Evolutionary conservation across 1,284 basidiomycete genomes (phyloP).

Genomic region (Macrocybe sp.): DNA sequence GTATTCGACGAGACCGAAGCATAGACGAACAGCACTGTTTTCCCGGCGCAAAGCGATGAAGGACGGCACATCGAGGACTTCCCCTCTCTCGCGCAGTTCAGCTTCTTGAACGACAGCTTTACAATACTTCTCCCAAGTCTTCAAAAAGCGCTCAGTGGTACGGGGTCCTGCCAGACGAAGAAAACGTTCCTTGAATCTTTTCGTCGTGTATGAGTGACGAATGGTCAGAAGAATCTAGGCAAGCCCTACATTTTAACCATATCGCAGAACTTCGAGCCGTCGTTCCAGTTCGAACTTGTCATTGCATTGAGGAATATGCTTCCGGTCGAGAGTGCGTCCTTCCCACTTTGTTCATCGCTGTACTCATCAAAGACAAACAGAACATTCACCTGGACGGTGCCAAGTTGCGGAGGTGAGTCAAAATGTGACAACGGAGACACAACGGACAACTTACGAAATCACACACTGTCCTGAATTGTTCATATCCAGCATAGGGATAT

Average conservation of each 20-base stretch:
- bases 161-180: conserved; percentile 37
- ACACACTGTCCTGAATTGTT: conserved; percentile 55
- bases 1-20: conserved; percentile 60
- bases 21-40: conserved; percentile 61
- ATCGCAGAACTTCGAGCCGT: conserved; percentile 47
- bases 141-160: conserved; percentile 44
- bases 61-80: conserved; percentile 46
- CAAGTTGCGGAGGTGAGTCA: not conserved
- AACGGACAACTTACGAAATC: conserved; percentile 41
- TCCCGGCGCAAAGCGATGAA: conserved; percentile 57
- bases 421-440: conserved; percentile 3
- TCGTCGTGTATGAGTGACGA: conserved; percentile 5
- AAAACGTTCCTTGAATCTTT: conserved; percentile 50
- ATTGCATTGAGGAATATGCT: conserved; percentile 49
- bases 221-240: not conserved
- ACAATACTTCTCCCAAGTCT: conserved; percentile 53
- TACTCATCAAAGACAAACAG: conserved; percentile 69
- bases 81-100: conserved; percentile 49
- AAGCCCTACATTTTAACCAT: conserved; percentile 57
- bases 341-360: conserved; percentile 59
- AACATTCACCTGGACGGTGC: conserved; percentile 41
- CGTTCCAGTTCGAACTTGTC: conserved; percentile 45
- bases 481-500: conserved; percentile 55
- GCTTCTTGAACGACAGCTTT: conserved; percentile 54
- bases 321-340: conserved; percentile 50